Conservation (phyloP, 1,284 basidiomycete species). For the Trichosporon sp. region DNA sequence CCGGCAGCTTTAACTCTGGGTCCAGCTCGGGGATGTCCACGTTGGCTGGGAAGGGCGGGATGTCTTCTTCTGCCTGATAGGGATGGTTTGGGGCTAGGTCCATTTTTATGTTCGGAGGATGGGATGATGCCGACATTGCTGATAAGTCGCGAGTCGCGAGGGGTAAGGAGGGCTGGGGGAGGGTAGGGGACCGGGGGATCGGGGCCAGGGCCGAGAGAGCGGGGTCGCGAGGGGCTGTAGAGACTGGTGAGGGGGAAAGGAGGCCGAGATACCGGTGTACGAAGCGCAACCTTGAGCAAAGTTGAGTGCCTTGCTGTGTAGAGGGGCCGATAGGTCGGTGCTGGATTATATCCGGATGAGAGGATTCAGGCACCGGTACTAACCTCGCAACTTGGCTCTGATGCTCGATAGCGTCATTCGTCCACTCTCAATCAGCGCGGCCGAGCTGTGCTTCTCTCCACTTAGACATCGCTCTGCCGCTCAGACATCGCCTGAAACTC, state of each 20-base stretch:
- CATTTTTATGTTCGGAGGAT: not conserved
- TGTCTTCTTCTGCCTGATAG: slow-evolving; percentile 29
- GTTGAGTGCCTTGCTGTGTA: not conserved
- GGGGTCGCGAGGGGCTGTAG: not conserved
- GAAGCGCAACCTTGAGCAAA: not conserved
- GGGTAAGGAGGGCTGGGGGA: no score
- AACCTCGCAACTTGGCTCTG: not conserved
- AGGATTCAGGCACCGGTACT: not conserved
- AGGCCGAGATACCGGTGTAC: not conserved
- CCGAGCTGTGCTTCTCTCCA: no score
- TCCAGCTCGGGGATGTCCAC: slow-evolving; percentile 18
- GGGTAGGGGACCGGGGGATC: no score
- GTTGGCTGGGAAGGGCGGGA: slow-evolving; percentile 20
- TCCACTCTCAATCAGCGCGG: no score
- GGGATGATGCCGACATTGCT: not conserved
- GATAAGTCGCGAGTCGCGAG: no score
- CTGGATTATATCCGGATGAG: no score
- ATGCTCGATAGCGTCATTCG: no score
- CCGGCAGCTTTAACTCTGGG: slow-evolving; percentile 23
- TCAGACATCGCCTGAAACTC: no score
- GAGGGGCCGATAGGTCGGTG: not conserved
- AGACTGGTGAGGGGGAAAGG: not conserved
- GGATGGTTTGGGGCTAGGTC: slow-evolving; percentile 33
- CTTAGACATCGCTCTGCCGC: no score
- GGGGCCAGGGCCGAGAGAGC: not conserved